Evolutionary conservation across 768 basidiomycete genomes (phyloP).

Genomic region (Suillus decipiens): DNA sequence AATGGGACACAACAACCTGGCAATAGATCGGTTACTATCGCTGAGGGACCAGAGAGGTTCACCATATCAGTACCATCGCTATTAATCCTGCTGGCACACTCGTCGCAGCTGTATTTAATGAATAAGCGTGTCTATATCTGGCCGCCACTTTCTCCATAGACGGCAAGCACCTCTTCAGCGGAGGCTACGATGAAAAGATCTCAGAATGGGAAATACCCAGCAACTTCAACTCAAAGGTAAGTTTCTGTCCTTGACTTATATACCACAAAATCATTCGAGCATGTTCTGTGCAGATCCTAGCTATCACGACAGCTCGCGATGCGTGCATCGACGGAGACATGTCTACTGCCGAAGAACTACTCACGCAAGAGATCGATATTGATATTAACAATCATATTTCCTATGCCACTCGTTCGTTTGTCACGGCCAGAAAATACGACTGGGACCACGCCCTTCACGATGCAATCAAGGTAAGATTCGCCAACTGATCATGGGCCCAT

Average conservation of each 20-base stretch:
- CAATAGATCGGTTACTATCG: background rate
- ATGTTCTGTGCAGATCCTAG: background rate
- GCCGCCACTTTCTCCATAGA: background rate
- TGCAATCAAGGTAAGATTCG: background rate
- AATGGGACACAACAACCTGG: slow-evolving; percentile 3
- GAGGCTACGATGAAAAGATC: background rate
- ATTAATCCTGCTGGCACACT: background rate
- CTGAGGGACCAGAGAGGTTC: too few species aligned
- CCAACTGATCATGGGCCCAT: too few species aligned
- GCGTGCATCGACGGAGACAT: background rate
- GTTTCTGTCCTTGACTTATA: background rate
- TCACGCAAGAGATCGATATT: background rate
- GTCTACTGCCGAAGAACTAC: background rate
- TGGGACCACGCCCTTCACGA: background rate
- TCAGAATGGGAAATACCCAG: background rate
- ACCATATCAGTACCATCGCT: background rate
- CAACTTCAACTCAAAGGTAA: background rate
- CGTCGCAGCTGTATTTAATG: background rate
- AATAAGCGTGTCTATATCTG: background rate
- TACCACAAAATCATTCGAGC: background rate
- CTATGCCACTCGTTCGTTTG: background rate
- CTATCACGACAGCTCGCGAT: background rate
- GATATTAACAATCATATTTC: background rate
- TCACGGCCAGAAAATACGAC: background rate
- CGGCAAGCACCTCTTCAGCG: background rate